These are phyloP conservation scores for Trichophyton equinum DNA, from an alignment of 2,329 filamentous ascomycete species.

Conservation along the genomic window DNA sequence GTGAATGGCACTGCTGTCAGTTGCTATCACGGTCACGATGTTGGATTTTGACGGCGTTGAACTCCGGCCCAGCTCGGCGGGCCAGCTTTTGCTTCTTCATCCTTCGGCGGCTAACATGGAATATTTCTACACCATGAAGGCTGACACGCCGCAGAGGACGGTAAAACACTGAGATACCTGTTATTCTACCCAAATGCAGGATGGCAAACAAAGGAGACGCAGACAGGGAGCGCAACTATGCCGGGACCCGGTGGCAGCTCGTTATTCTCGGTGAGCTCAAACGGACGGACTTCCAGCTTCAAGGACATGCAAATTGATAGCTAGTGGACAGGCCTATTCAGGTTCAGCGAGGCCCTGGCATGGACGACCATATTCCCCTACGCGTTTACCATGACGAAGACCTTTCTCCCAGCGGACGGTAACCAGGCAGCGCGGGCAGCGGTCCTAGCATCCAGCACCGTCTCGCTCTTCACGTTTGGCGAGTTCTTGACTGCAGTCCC, in stretches of 20 bases:
- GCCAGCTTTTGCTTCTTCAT: too few species aligned
- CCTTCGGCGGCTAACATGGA: too few species aligned
- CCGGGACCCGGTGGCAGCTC: neutral
- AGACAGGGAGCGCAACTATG: neutral
- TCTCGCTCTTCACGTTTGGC: constrained; percentile 10
- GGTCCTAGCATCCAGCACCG: constrained; percentile 4
- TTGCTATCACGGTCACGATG: too few species aligned
- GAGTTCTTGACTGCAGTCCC: constrained; percentile 8
- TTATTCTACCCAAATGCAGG: too few species aligned
- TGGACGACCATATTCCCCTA: constrained; percentile 11
- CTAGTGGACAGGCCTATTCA: constrained; percentile 6
- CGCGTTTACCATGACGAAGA: constrained; percentile 8
- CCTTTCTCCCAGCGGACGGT: neutral
- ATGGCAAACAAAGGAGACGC: neutral
- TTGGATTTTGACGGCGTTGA: too few species aligned
- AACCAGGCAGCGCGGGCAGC: constrained; percentile 1
- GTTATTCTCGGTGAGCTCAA: neutral
- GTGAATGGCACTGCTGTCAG: too few species aligned
- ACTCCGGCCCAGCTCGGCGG: too few species aligned
- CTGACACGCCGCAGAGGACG: too few species aligned
- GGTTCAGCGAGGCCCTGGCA: constrained; percentile 10
- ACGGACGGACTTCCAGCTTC: neutral
- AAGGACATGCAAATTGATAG: neutral
- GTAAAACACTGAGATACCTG: too few species aligned
- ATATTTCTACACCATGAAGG: too few species aligned